Percentiles rank a stretch among this genome's conserved stretches.
These are phyloP conservation scores for Ulota crispa DNA, from an alignment of 225 moss, liverwort and hornwort species.

Conservation along the genomic window DNA sequence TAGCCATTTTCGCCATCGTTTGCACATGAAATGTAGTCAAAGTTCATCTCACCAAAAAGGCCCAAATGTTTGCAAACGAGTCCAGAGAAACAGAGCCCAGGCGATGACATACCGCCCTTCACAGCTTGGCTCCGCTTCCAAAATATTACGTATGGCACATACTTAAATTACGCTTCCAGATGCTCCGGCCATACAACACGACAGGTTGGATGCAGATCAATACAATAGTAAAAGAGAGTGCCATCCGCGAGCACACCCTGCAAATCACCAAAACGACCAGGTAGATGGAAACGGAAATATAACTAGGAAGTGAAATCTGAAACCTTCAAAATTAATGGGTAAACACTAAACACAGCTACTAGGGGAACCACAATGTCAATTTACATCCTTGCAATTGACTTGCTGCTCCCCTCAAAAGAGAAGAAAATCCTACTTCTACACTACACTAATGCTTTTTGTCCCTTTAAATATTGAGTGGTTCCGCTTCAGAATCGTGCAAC, in stretches of 20 bases:
- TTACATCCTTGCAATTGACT: conserved; percentile 21
- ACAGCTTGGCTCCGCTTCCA: background rate
- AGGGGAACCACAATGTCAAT: conserved; percentile 19
- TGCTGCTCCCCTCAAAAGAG: conserved; percentile 26
- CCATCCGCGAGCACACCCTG: background rate
- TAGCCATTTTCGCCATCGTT: too few species aligned
- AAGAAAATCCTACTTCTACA: conserved; percentile 50
- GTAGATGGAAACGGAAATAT: background rate
- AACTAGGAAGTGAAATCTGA: conserved; percentile 28
- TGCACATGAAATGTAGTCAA: background rate
- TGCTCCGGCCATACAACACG: conserved; percentile 1
- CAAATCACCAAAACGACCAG: background rate
- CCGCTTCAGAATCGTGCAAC: conserved; percentile 53
- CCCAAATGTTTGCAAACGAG: background rate
- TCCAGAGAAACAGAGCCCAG: background rate
- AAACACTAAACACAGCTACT: conserved; percentile 31
- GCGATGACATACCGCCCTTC: background rate
- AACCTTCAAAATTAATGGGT: conserved; percentile 44
- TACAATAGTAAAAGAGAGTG: background rate
- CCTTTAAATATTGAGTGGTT: conserved; percentile 47
- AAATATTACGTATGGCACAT: background rate
- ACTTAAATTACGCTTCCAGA: background rate
- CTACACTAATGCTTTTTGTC: conserved; percentile 22
- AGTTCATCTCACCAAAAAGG: background rate
- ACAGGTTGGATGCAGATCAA: background rate